Evolutionary conservation across 2,329 filamentous ascomycete species (phyloP).

Genomic region (Ploettnerulaceae sp.): DNA sequence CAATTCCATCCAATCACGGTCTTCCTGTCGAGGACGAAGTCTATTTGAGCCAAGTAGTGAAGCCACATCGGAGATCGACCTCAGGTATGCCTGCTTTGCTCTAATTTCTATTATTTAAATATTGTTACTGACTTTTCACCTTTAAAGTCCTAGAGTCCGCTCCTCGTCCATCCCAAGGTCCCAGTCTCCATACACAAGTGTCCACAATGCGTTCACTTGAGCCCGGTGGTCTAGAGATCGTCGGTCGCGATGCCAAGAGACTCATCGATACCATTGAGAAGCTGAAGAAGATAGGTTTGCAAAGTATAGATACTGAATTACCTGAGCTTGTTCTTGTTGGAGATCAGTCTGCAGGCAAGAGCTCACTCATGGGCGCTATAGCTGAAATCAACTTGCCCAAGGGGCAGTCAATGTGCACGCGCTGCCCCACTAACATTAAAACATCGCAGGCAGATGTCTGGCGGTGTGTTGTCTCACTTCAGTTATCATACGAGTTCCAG

Average conservation of each 20-base stretch:
- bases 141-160: no score
- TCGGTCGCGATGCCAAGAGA: conserved; percentile 59
- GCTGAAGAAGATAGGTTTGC: conserved; percentile 67
- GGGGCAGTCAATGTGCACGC: conserved; percentile 68
- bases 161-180: not conserved
- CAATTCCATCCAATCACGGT: conserved; percentile 4
- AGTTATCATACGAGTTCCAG: conserved; percentile 57
- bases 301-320: conserved; percentile 55
- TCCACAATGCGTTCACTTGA: not conserved
- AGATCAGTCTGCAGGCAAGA: conserved; percentile 82
- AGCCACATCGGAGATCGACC: not conserved
- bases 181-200: not conserved
- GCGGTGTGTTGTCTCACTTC: conserved; percentile 63
- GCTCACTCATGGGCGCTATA: conserved; percentile 58
- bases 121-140: no score
- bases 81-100: conserved; percentile 3
- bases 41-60: not conserved
- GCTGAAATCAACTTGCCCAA: conserved; percentile 68
- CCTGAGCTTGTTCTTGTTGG: conserved; percentile 81
- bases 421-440: conserved; percentile 77
- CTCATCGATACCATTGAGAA: conserved; percentile 63
- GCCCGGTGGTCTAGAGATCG: conserved; percentile 40
- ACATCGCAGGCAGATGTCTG: conserved; percentile 53
- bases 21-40: not conserved
- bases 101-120: no score